These are phyloP conservation scores for Tricholoma sp. DNA, from an alignment of 768 basidiomycete genomes.

Conservation along the genomic window DNA sequence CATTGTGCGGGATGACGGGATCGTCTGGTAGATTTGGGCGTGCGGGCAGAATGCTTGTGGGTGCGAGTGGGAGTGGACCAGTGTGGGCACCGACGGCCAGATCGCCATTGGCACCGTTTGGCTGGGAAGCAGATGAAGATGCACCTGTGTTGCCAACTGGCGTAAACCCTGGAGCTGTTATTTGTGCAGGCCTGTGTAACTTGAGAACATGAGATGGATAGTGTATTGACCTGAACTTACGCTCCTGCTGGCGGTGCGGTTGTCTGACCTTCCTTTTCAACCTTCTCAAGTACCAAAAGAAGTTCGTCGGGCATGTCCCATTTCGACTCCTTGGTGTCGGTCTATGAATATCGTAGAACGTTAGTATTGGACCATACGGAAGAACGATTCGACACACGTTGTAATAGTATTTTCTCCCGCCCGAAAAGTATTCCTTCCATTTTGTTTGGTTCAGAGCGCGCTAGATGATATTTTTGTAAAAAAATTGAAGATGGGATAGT, in stretches of 20 bases:
- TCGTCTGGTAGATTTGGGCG: conserved; percentile 82
- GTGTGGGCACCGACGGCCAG: conserved; percentile 49
- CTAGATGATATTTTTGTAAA: conserved; percentile 31
- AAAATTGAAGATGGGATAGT: conserved; percentile 1
- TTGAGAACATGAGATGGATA: not conserved
- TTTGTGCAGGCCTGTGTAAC: conserved; percentile 21
- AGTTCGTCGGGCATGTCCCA: conserved; percentile 98
- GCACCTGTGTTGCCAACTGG: conserved; percentile 47
- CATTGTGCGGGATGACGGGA: conserved; percentile 85
- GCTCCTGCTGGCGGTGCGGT: conserved; percentile 30
- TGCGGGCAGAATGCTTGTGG: conserved; percentile 59
- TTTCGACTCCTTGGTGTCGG: conserved; percentile 87
- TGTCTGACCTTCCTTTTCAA: conserved; percentile 65
- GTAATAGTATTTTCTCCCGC: conserved; percentile 88
- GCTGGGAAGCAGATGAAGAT: conserved; percentile 47
- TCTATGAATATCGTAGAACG: conserved; percentile 36
- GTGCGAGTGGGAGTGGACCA: conserved; percentile 53
- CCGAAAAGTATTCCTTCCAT: conserved; percentile 97
- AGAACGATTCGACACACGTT: conserved; percentile 46
- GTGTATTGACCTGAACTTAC: conserved; percentile 16
- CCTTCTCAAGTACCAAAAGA: conserved; percentile 74
- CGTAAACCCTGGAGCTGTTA: conserved; percentile 39
- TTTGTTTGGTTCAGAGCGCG: conserved; percentile 83
- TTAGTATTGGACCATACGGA: not conserved
- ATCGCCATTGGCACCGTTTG: conserved; percentile 45